Evolutionary conservation across 1,284 basidiomycete genomes (phyloP), one percentile per base, ranked within the genome.

Genomic region (Pseudozyma hubeiensis): DNA sequence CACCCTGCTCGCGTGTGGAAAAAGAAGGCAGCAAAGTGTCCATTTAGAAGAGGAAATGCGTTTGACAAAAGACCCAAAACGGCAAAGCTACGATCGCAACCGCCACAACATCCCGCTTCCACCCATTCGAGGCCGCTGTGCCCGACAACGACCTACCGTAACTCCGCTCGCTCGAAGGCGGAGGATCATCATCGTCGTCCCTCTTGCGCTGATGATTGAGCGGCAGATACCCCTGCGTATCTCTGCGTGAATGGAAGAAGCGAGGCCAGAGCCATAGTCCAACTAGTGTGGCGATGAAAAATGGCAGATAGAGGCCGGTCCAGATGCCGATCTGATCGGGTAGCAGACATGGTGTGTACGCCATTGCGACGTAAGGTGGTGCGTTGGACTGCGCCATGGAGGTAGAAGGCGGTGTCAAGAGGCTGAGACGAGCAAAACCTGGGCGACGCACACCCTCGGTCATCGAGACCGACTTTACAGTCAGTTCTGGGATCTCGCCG

Each of bases 401-500:
- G 24, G 50, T 19, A 9, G 34, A 30, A 31, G 58, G 44, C 10
- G 55, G 58, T 2, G 64, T 49, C 33, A 68, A 57, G 3, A 81
- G 64, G 44, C 68, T 63, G 3, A 81, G 54, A 34, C 78, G 58
- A 6, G 77, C 79, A 56, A 76, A 81, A 13, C 80, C 80, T 7
- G 80, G 80, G 16, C 47, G 51, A 0, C 58, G 63, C 4, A 81
- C 78, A 30, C 76, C 78, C 43, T 80, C 78, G 14, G 76, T 74
- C 77, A 81, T 80, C 5, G 77, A 77, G 3, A 79, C 17, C 29
- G 79, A 75, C 64, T 81, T 81, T 61, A 81, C 64, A 2, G 80
- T 81, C 45, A 81, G 54, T 51, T 81, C 80, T 1, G 73, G 77
- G 2, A 72, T 52, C 40, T 76, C 62, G 17, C 55, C 48, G 0